Evolutionary conservation across 192 early-diverging fungal species (phyloP).

Genomic region (Coemansia sp.): DNA sequence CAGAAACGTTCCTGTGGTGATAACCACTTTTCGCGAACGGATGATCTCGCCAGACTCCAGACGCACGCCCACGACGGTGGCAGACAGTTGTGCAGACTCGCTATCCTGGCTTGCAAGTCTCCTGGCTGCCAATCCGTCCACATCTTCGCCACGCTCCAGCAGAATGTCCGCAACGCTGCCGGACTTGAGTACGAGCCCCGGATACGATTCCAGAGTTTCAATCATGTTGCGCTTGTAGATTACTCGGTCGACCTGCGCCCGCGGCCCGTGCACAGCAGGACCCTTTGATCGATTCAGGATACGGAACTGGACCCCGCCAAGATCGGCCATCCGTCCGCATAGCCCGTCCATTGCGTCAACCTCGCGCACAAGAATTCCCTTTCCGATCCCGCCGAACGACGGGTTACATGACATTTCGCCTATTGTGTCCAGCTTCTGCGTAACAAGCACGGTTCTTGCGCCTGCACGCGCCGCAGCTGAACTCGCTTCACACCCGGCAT

Average conservation of each 20-base stretch:
- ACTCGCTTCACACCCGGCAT: slow-evolving; percentile 82
- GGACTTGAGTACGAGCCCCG: slow-evolving; percentile 66
- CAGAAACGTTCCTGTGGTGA: slow-evolving; percentile 82
- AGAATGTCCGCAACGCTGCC: slow-evolving; percentile 76
- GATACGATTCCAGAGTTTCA: slow-evolving; percentile 59
- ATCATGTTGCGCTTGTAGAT: slow-evolving; percentile 78
- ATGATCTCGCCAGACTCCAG: slow-evolving; percentile 69
- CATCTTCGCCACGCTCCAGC: slow-evolving; percentile 47
- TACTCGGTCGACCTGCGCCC: slow-evolving; percentile 79
- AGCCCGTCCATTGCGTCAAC: slow-evolving; percentile 83
- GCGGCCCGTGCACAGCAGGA: slow-evolving; percentile 79
- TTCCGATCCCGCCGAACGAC: slow-evolving; percentile 82
- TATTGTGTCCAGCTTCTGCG: slow-evolving; percentile 74
- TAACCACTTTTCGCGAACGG: slow-evolving; percentile 67
- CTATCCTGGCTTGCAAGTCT: slow-evolving; percentile 40
- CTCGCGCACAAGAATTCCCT: slow-evolving; percentile 77
- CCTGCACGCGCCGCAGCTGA: slow-evolving; percentile 75
- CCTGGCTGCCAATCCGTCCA: slow-evolving; percentile 21
- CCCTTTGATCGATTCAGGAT: slow-evolving; percentile 80
- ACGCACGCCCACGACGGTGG: slow-evolving; percentile 60
- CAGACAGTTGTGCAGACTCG: slow-evolving; percentile 23
- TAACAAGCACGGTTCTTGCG: slow-evolving; percentile 70
- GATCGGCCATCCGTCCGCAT: slow-evolving; percentile 76
- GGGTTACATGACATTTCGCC: slow-evolving; percentile 90
- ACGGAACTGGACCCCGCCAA: slow-evolving; percentile 80